Evolutionary conservation across 352 stramenopile genomes (phyloP), one percentile per base, ranked within the genome.

Genomic region (Phytophthora meadii): DNA sequence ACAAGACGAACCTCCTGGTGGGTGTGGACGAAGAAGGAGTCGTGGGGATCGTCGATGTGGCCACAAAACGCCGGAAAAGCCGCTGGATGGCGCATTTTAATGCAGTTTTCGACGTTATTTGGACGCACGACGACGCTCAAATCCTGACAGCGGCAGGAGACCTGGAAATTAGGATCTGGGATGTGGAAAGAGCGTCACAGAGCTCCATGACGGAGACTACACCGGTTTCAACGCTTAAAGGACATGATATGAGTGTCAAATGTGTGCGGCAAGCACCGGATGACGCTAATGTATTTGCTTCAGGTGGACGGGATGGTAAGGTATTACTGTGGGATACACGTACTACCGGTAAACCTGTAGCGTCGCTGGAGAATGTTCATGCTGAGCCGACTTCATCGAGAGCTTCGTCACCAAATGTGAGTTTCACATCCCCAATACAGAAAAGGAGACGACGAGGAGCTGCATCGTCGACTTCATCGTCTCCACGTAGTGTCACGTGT

Each of bases 231-330:
- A 75, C 41, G 56, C 83, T 67, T 4, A 65, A 28, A 69, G 79
- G 74, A 48, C 81, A 89, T 51, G 61, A 81, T 11, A 89, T 89
- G 81, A 93, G 84, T 68, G 82, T 93, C 60, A 93, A 93, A 49
- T 89, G 84, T 58, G 77, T 93, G 3, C 84, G 82, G 5, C 78
- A 90, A 54, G 66, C 70, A 12, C 65, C 69, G 3, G 39, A 72
- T 22, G 58, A 71, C 28, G 44, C 39, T 44, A 37, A 74, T 36
- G 52, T 87, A 19, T 84, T 90, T 62, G 79, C 79, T 19, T 89
- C 82, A 4, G 81, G 84, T 47, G 72, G 74, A 49, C 68, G 84
- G 5, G 84, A 93, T 64, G 84, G 84, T 30, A 76, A 75, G 39
- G 77, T 93, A 1, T 65, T 88, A 45, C 45, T 93, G 15, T 92